Base-by-base conservation (phyloP, 192 early-diverging fungal species). In the Chytriomyces confervae region DNA sequence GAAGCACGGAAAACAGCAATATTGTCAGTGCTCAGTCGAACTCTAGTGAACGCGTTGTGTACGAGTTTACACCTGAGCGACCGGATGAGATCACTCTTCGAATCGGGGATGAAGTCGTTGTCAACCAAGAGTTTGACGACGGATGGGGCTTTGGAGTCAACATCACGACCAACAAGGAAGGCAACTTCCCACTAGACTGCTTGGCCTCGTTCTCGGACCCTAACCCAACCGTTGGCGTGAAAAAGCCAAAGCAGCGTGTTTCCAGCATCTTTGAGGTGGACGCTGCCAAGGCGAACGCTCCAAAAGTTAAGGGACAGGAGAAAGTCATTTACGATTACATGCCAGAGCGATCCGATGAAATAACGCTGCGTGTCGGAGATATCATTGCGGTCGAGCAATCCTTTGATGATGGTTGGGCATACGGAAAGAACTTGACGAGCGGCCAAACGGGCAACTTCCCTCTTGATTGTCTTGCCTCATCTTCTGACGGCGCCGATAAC, bases 91-190 rank as follows among this genome's bases (percentile, higher is more conserved):
- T 72, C 45, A n/a, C 23, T 18, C 36, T 72, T 10, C 53, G 23
- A 43, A 43, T 72, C 7, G 70, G 70, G 5, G 50, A 72, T n/a
- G 53, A 72, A 23, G 53, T 72, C 4, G 45, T 60, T 51, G 20
- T 72, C n/a, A 60, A n/a, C 27, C 13, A 72, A 43, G 48, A 51
- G 70, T 72, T 60, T 50, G 70, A 72, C 36, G 70, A 60, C 60
- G 53, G 95, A 11, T 89, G 88, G 88, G 82, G 72, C 11, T 84
- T 70, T 72, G 88, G 88, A 6, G 68, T 80, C 49, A 89, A 89
- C 77, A 65, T 86, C 78, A 88, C 80, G 47, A 86, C 83, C 8
- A 76, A 84, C 24, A 74, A 81, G 78, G 86, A 83, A 61, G 88
- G 88, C 7, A 57, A 72, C 71, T 89, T 87, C 80, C 88, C 88